These are phyloP conservation scores for Kondoa subrosea DNA, from an alignment of 768 basidiomycete species.

Conservation along the genomic window DNA sequence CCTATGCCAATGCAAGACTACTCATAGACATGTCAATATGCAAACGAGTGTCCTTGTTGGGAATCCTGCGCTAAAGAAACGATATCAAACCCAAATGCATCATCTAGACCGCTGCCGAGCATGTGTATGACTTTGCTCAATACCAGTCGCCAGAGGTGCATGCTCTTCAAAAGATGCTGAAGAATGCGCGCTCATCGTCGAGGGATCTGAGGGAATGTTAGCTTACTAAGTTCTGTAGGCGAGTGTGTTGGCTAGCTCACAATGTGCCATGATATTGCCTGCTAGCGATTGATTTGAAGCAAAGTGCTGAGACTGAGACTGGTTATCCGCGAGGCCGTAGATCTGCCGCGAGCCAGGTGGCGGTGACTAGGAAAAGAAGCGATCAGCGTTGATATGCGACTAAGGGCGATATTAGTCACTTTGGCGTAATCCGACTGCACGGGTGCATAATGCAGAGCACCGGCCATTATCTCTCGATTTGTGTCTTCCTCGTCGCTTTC, in stretches of 20 bases:
- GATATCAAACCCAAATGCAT: too few relatives aligned
- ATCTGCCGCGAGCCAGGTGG: not conserved
- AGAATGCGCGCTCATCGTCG: not conserved
- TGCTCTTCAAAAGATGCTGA: not conserved
- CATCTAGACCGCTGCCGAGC: not conserved
- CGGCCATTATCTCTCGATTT: not conserved
- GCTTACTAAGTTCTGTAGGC: too few relatives aligned
- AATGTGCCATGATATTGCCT: not conserved
- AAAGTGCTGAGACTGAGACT: not conserved
- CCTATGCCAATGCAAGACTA: too few relatives aligned
- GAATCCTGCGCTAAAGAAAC: not conserved
- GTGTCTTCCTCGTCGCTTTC: conserved; percentile 33
- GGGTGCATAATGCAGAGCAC: not conserved
- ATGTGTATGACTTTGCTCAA: not conserved
- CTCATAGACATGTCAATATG: not conserved
- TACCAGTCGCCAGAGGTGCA: not conserved
- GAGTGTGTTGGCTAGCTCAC: too few relatives aligned
- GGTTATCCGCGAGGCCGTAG: not conserved
- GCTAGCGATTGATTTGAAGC: not conserved
- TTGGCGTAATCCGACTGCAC: not conserved
- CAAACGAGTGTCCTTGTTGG: not conserved
- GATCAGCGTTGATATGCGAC: not conserved
- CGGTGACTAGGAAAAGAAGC: not conserved
- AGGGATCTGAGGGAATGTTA: not conserved
- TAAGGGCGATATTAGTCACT: not conserved